A percentile compares a stretch with the other conserved stretches of the same genome.
Evolutionary conservation across 805 yeast species (phyloP).

Genomic region (Candida nanaspora): DNA sequence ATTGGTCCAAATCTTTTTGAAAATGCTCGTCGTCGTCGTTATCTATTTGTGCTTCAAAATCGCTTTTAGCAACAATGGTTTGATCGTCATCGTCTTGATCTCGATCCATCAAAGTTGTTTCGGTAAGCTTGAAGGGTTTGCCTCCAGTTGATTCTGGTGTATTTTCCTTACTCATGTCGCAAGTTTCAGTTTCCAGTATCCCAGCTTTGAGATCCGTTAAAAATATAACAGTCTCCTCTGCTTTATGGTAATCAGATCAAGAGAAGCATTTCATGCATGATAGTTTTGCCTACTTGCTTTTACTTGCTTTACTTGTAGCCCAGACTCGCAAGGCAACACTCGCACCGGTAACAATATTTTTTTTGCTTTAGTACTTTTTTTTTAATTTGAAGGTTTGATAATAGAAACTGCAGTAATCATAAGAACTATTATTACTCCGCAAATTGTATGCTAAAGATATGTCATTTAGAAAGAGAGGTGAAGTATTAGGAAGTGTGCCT

Average conservation of each 20-base stretch:
- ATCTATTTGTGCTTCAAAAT: not conserved
- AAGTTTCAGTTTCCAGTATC: no score
- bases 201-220: no score
- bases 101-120: not conserved
- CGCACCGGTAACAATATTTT: no score
- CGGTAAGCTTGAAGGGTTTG: not conserved
- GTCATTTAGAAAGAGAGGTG: constrained; percentile 58
- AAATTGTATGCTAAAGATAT: constrained; percentile 27
- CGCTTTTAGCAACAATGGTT: not conserved
- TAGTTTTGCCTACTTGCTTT: no score
- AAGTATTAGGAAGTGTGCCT: constrained; percentile 27
- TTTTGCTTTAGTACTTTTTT: not conserved
- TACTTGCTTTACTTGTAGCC: no score
- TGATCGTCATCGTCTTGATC: not conserved
- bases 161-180: no score
- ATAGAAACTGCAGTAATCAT: no score
- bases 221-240: no score
- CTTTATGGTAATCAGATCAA: no score
- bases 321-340: no score
- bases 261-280: no score
- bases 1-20: not conserved
- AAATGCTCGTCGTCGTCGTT: not conserved
- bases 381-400: not conserved
- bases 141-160: not conserved
- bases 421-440: not conserved